Base-by-base conservation (phyloP, 148 eudicot species). In the Selenicereus undatus region DNA sequence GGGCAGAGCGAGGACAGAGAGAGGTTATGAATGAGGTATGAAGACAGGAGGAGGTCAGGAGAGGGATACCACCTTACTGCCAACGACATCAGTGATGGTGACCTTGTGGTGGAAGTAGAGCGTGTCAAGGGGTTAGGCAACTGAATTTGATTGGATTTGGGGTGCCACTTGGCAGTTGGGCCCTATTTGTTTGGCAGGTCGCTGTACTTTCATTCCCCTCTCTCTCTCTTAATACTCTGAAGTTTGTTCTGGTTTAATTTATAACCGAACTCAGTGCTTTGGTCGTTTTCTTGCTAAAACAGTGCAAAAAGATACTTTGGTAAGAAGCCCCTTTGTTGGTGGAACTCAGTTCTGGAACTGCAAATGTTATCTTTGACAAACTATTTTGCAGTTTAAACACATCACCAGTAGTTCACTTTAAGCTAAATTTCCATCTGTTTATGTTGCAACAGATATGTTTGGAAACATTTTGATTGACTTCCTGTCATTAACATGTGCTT, bases 401-500 rank as follows among this genome's bases (percentile, higher is more conserved):
- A 64, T 64, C 29, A 8, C 27, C 52, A 3, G n/a, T 64, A n/a
- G 29, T n/a, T 56, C 62, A 17, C 3, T 39, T 39, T 39, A 3
- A 56, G 8, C 22, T 21, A 18, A 56, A 56, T 56, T 18, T 20
- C 22, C 62, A 20, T 56, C 21, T 73, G 43, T 73, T 73, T 22
- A 11, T 74, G 35, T 48, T 11, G 50, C 58, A 22, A 60, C 26
- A 48, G 10, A 43, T 48, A 11, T 48, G 58, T 74, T 71, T 35
- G 20, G 11, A 50, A 26, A 18, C 29, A 48, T 32, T 39, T 71
- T 62, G 76, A 35, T 71, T 82, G 70, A 85, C 73, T 50, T 77
- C 50, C 50, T 68, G 73, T 84, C 74, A 26, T 80, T 18, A 76
- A 79, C 68, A 18, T 80, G 12, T 78, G 54, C 77, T 72, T 89